phyloP scores from a whole-genome alignment of 805 yeast genomes.

The Candida peoriensis region DNA sequence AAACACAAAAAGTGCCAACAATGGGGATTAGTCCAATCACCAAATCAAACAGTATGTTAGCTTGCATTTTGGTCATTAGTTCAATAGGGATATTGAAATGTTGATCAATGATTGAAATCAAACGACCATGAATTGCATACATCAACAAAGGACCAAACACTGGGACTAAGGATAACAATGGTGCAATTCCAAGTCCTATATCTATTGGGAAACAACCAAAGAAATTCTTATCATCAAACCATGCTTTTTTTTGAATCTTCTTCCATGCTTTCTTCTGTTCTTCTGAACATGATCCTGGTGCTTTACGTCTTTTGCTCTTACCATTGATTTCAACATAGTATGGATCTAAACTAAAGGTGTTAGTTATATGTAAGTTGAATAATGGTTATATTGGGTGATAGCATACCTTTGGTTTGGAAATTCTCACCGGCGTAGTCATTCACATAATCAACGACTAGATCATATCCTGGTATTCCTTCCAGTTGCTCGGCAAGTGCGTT shows the following conservation, averaged over 20 bases:
- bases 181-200: conserved; percentile 76
- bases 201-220: conserved; percentile 73
- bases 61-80: conserved; percentile 64
- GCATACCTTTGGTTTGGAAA: conserved; percentile 43
- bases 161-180: conserved; percentile 68
- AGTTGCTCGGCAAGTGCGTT: conserved; percentile 27
- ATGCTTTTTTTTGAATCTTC: conserved; percentile 67
- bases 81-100: conserved; percentile 52
- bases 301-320: conserved; percentile 47
- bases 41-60: conserved; percentile 71
- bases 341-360: conserved; percentile 41
- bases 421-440: conserved; percentile 65
- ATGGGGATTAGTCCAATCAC: conserved; percentile 74
- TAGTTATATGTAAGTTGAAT: not conserved
- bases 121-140: conserved; percentile 72
- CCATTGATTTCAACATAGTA: conserved; percentile 52
- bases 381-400: not conserved
- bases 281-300: conserved; percentile 54
- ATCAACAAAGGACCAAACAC: conserved; percentile 79
- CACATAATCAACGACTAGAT: conserved; percentile 48
- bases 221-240: conserved; percentile 82
- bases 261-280: conserved; percentile 69
- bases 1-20: conserved; percentile 69
- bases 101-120: conserved; percentile 56
- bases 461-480: conserved; percentile 55